These are phyloP conservation scores for Trypanosoma brucei DNA, from an alignment of 208 protist genomes.

Conservation along the genomic window DNA sequence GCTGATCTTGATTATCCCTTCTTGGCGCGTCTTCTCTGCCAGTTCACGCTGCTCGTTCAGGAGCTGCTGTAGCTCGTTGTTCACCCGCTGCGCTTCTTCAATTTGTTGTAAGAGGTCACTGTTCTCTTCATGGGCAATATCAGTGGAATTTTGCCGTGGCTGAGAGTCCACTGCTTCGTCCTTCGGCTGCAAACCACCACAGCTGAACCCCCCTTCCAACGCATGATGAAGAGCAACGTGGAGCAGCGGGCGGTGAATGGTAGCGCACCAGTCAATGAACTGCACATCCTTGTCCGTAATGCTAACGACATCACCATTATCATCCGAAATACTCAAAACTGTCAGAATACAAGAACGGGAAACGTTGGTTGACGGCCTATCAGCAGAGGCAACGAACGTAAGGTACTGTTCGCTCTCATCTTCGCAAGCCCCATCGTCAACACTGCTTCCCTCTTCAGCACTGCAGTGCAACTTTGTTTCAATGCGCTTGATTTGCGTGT, in stretches of 20 bases:
- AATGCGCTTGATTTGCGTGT: conserved; percentile 30
- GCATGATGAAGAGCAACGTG: conserved; percentile 28
- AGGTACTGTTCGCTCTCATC: conserved; percentile 1
- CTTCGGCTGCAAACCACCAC: too few species aligned
- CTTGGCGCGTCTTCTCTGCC: not conserved
- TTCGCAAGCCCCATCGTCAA: not conserved
- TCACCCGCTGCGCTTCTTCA: conserved; percentile 1
- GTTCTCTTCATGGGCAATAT: not conserved
- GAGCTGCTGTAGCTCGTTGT: not conserved
- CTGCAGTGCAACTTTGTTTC: conserved; percentile 30
- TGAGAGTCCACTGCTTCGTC: not conserved
- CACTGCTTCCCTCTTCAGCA: conserved; percentile 1
- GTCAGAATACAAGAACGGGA: conserved; percentile 33
- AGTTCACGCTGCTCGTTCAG: conserved; percentile 4
- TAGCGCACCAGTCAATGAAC: conserved; percentile 7
- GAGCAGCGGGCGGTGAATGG: conserved; percentile 32
- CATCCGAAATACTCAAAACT: not conserved
- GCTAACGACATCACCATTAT: conserved; percentile 20
- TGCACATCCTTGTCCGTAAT: conserved; percentile 32
- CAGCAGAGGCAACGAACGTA: conserved; percentile 27
- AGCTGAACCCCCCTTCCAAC: conserved; percentile 7
- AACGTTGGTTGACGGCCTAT: conserved; percentile 22
- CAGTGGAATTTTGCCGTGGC: not conserved
- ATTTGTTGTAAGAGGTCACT: not conserved
- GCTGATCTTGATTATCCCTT: not conserved